A percentile compares a stretch with the other conserved stretches of the same genome.
Conservation (phyloP, 257 asterid genomes). For the Galeopsis tetrahit region DNA sequence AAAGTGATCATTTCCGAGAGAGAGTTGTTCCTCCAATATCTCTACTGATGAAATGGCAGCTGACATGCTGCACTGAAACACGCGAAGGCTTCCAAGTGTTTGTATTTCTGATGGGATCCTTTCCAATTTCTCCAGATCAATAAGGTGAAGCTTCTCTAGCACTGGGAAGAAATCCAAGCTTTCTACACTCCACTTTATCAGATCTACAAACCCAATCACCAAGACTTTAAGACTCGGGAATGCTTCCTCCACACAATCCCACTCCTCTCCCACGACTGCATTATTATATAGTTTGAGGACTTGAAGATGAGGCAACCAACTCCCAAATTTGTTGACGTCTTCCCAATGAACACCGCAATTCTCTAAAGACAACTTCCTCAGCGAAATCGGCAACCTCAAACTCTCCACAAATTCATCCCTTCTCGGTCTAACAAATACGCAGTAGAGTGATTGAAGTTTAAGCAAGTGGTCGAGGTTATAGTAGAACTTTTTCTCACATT, state of each 20-base stretch:
- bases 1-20: not conserved
- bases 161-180: not conserved
- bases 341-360: no score
- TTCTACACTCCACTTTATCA: not conserved
- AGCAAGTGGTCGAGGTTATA: no score
- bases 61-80: not conserved
- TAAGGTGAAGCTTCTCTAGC: not conserved
- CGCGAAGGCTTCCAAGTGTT: not conserved
- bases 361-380: no score
- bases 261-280: not conserved
- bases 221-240: not conserved
- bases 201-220: not conserved
- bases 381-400: no score
- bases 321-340: no score
- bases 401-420: no score
- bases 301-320: no score
- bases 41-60: not conserved
- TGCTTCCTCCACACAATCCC: not conserved
- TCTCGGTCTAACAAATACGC: no score
- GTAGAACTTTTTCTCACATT: no score
- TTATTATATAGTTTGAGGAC: no score
- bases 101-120: not conserved
- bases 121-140: not conserved
- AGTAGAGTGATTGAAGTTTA: no score
- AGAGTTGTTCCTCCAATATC: not conserved